Evolutionary conservation across 1,284 basidiomycete species (phyloP).

Genomic region (Fistulinella cinereoalba): DNA sequence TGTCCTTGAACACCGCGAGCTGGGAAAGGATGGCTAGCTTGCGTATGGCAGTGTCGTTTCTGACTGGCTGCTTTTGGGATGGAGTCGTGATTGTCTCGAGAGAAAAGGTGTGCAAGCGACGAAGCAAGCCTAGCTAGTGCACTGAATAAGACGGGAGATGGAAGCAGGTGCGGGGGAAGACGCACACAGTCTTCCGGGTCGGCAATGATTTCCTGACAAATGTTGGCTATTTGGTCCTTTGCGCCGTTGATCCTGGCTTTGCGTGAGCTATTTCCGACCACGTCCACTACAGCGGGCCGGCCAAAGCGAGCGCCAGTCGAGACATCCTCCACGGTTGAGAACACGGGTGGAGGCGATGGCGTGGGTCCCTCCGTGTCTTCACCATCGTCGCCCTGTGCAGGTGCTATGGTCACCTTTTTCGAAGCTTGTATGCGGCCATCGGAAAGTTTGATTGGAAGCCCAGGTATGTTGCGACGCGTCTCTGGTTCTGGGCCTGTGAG

Average conservation of each 20-base stretch:
- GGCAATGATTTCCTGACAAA: constrained; percentile 86
- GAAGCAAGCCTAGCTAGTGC: constrained; percentile 75
- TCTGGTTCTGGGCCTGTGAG: constrained; percentile 45
- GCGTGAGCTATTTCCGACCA: constrained; percentile 67
- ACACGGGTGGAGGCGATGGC: constrained; percentile 25
- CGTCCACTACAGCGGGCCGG: constrained; percentile 73
- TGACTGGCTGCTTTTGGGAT: constrained; percentile 61
- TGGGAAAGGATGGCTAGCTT: constrained; percentile 89
- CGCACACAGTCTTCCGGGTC: constrained; percentile 83
- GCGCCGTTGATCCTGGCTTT: constrained; percentile 71
- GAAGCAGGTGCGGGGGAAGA: constrained; percentile 15
- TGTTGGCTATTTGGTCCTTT: constrained; percentile 85
- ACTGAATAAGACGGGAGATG: constrained; percentile 17
- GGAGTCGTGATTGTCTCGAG: constrained; percentile 67
- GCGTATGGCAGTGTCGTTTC: constrained; percentile 81
- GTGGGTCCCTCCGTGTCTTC: constrained; percentile 35
- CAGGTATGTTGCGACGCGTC: constrained; percentile 53
- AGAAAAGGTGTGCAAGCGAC: constrained; percentile 84
- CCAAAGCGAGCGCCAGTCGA: constrained; percentile 80
- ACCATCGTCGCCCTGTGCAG: constrained; percentile 39
- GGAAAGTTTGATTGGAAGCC: constrained; percentile 83
- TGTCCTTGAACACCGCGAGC: constrained; percentile 93
- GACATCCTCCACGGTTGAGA: constrained; percentile 56
- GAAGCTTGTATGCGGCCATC: constrained; percentile 71
- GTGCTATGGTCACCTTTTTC: constrained; percentile 41